phyloP scores from a whole-genome alignment of 805 yeast genomes.

The Ogataea degrootiae region DNA sequence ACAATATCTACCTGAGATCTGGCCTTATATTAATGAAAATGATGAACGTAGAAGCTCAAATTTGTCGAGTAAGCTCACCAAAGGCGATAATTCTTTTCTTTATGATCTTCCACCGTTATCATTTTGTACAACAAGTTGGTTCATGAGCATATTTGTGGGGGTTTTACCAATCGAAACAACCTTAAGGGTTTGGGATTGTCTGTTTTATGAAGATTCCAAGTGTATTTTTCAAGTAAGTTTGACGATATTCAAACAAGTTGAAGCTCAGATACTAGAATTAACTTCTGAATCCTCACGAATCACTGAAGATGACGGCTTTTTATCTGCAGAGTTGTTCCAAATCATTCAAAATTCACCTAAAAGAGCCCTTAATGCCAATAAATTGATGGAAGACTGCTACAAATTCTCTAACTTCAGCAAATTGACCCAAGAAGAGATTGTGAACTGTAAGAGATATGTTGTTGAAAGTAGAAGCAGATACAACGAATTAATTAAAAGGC shows the following conservation, averaged over 20 bases:
- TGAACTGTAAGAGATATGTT: slow-evolving; percentile 74
- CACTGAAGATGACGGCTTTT: slow-evolving; percentile 21
- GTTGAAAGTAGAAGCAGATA: slow-evolving; percentile 50
- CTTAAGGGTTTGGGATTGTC: slow-evolving; percentile 88
- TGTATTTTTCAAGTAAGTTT: slow-evolving; percentile 78
- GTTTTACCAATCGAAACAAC: slow-evolving; percentile 85
- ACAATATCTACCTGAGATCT: slow-evolving; percentile 78
- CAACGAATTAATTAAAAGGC: slow-evolving; percentile 25
- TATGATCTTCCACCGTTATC: slow-evolving; percentile 84
- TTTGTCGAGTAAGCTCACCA: slow-evolving; percentile 31
- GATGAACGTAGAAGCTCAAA: slow-evolving; percentile 2
- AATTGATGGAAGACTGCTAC: slow-evolving; percentile 68
- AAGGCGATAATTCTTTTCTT: slow-evolving; percentile 44
- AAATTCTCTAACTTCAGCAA: slow-evolving; percentile 43
- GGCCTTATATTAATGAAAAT: slow-evolving; percentile 46
- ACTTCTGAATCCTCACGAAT: slow-evolving; percentile 13
- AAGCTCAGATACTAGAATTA: slow-evolving; percentile 47
- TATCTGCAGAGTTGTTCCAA: slow-evolving; percentile 56
- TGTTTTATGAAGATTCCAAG: slow-evolving; percentile 89
- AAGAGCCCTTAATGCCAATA: slow-evolving; percentile 60
- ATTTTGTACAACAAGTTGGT: slow-evolving; percentile 94
- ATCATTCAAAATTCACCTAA: slow-evolving; percentile 81
- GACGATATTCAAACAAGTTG: slow-evolving; percentile 72
- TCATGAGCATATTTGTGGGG: slow-evolving; percentile 94
- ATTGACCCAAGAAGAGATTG: slow-evolving; percentile 76